phyloP scores from a whole-genome alignment of 345 rosid species.

The Syzygium grande region DNA sequence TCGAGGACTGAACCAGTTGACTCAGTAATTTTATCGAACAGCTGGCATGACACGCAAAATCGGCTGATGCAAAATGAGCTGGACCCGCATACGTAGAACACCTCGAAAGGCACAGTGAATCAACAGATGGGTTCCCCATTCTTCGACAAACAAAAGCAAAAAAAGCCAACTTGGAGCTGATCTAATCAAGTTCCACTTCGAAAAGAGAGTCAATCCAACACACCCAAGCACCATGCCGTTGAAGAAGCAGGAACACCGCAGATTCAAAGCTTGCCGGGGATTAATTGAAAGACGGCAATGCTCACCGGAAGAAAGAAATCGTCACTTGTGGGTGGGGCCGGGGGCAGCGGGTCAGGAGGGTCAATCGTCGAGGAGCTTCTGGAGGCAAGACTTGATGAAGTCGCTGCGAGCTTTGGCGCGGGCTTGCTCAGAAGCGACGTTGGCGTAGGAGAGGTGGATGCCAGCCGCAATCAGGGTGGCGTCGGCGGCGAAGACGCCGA shows the following conservation, averaged over 20 bases:
- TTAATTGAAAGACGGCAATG: neutral
- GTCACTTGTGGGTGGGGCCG: neutral
- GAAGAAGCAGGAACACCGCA: neutral
- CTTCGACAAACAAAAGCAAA: neutral
- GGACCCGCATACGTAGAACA: neutral
- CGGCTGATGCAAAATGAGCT: too few species aligned
- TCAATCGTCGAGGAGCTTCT: slow-evolving; percentile 49
- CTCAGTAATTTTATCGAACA: too few species aligned
- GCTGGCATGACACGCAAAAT: too few species aligned
- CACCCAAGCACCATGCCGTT: neutral
- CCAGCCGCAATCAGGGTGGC: slow-evolving; percentile 41
- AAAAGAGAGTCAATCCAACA: neutral
- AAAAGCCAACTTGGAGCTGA: neutral
- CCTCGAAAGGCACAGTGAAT: neutral
- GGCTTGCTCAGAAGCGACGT: slow-evolving; percentile 66
- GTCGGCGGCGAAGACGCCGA: slow-evolving; percentile 32
- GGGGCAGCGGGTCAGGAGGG: neutral
- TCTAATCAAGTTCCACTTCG: neutral
- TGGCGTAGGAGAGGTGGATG: slow-evolving; percentile 50
- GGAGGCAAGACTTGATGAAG: slow-evolving; percentile 46
- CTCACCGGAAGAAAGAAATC: neutral
- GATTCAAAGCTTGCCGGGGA: neutral
- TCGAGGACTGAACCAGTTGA: too few species aligned
- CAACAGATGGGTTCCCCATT: neutral
- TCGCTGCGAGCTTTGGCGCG: slow-evolving; percentile 57